Conservation (phyloP, 177 flowering plant species). For the Telopea speciosissima region DNA sequence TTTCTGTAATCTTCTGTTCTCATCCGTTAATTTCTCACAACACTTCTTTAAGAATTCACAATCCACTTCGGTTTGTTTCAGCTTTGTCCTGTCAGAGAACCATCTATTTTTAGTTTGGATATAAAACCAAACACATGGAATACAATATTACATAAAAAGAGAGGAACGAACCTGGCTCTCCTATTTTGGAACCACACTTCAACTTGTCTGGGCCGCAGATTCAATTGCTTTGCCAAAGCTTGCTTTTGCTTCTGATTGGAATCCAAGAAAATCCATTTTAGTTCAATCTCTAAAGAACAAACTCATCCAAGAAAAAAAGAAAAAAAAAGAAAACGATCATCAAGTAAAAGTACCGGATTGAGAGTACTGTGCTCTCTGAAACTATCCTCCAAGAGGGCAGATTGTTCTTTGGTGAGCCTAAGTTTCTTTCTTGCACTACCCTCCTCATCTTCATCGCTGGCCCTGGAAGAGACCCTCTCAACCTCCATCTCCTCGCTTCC, state of each 20-base stretch:
- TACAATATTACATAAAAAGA: too few species aligned
- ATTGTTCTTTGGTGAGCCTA: constrained; percentile 78
- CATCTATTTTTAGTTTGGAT: neutral
- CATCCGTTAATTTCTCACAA: constrained; percentile 67
- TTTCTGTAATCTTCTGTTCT: constrained; percentile 64
- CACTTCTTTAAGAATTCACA: constrained; percentile 82
- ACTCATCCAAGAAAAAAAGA: neutral
- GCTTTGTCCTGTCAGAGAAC: constrained; percentile 52
- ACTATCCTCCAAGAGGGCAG: constrained; percentile 82
- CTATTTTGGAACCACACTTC: constrained; percentile 86
- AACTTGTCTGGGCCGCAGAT: constrained; percentile 63
- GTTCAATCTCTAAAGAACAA: neutral
- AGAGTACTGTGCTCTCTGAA: constrained; percentile 85
- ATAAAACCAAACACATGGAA: neutral
- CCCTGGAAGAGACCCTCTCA: constrained; percentile 41
- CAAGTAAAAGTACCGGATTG: constrained; percentile 50
- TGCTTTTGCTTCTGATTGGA: constrained; percentile 56
- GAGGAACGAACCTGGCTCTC: constrained; percentile 52
- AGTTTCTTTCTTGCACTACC: constrained; percentile 69
- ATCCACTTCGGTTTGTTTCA: constrained; percentile 85
- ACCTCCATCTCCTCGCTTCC: constrained; percentile 46
- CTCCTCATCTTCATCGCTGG: constrained; percentile 75
- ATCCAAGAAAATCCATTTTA: neutral
- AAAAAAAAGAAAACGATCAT: too few species aligned
- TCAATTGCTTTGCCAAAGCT: constrained; percentile 56